Conservation (phyloP, 2,329 filamentous ascomycete genomes). For the Stemphylium vesicarium region DNA sequence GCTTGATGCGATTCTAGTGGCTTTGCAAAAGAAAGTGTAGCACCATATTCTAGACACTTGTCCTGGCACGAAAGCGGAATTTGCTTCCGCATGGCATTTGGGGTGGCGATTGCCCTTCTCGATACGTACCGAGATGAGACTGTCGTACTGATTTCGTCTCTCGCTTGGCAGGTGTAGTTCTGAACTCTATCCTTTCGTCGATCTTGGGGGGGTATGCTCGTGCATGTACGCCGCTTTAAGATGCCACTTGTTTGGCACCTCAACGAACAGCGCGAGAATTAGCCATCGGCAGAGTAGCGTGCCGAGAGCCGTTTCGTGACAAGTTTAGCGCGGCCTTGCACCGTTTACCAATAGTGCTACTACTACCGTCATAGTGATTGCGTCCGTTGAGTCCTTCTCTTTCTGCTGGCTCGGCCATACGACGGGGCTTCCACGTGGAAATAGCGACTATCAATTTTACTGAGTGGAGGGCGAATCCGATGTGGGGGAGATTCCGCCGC, state of each 20-base stretch:
- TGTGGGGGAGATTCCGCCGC: slow-evolving; percentile 7
- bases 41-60: not conserved
- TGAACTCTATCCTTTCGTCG: not conserved
- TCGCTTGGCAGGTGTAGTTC: slow-evolving; percentile 4
- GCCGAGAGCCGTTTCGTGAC: slow-evolving; percentile 11
- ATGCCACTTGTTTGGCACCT: not conserved
- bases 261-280: not conserved
- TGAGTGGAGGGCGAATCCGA: not conserved
- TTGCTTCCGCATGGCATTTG: not conserved
- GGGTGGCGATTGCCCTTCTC: not conserved
- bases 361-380: not conserved
- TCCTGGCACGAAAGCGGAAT: not conserved
- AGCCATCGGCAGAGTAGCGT: slow-evolving; percentile 6
- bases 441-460: not conserved
- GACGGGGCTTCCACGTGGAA: not conserved
- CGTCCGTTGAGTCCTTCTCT: not conserved
- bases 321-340: not conserved
- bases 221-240: slow-evolving; percentile 4
- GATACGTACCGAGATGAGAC: not conserved
- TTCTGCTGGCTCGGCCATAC: not conserved
- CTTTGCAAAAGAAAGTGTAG: not conserved
- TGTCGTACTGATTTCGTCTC: not conserved
- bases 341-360: not conserved
- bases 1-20: not conserved
- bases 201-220: not conserved